These are phyloP conservation scores for Botryotinia globosa DNA, from an alignment of 2,329 filamentous ascomycete genomes.

Conservation along the genomic window DNA sequence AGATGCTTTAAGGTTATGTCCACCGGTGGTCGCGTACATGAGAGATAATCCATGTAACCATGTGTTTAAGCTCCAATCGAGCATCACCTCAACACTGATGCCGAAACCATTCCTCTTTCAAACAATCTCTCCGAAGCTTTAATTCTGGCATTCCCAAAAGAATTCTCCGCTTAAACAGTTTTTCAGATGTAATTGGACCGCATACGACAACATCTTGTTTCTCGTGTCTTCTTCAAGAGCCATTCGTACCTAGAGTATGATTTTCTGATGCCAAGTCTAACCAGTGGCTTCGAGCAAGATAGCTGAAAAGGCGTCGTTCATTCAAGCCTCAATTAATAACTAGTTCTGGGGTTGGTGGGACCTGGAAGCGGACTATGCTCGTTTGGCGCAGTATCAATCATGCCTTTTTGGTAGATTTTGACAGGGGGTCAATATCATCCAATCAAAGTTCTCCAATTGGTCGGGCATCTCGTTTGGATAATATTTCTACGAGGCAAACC, in stretches of 20 bases:
- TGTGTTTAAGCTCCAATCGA: not conserved
- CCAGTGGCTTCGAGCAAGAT: conserved; percentile 7
- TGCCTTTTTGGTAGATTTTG: not conserved
- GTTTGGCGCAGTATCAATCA: not conserved
- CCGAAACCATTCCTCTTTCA: not conserved
- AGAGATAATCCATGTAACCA: not conserved
- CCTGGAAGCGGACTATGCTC: conserved; percentile 4
- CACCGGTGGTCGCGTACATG: not conserved
- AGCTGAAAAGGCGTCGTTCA: conserved; percentile 17
- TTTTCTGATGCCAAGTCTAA: not conserved
- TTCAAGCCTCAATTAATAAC: conserved; percentile 1
- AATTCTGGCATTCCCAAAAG: not conserved
- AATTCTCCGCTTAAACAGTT: not conserved
- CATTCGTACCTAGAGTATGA: not conserved
- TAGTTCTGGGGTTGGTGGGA: not conserved
- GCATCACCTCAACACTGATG: not conserved
- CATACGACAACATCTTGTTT: not conserved
- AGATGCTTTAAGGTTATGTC: too few relatives aligned
- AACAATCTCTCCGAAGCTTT: not conserved
- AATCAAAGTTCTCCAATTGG: not conserved
- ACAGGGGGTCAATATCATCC: not conserved
- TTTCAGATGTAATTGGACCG: not conserved
- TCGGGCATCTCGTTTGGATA: not conserved
- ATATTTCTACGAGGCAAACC: not conserved
- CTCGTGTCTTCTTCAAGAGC: not conserved